Percentiles rank a stretch among this genome's conserved stretches.
These are phyloP conservation scores for grape (Vitis vinifera) DNA, from an alignment of 164 flowering plant genomes.

Conservation along the genomic window ASM3070453v1 NC_081805.1:23178501-23179000, in stretches of 20 bases:
- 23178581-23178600: background rate
- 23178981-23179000: no score
- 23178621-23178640: conserved; percentile 14
- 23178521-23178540: no score
- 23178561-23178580: background rate
- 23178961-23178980: no score
- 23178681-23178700: conserved; percentile 8
- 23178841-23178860: conserved; percentile 28
- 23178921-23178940: no score
- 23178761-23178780: conserved; percentile 27
- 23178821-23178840: conserved; percentile 29
- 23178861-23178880: conserved; percentile 23
- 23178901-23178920: no score
- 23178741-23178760: conserved; percentile 8
- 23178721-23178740: conserved; percentile 15
- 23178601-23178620: background rate
- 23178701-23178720: conserved; percentile 5
- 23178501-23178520: no score
- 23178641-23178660: conserved; percentile 16
- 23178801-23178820: conserved; percentile 16
- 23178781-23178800: conserved; percentile 23
- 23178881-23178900: background rate
- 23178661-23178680: conserved; percentile 13
- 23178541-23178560: background rate
- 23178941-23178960: no score